Evolutionary conservation across 176 grass and related monocot species (phyloP).

Genomic region (Carex myosuroides): DNA sequence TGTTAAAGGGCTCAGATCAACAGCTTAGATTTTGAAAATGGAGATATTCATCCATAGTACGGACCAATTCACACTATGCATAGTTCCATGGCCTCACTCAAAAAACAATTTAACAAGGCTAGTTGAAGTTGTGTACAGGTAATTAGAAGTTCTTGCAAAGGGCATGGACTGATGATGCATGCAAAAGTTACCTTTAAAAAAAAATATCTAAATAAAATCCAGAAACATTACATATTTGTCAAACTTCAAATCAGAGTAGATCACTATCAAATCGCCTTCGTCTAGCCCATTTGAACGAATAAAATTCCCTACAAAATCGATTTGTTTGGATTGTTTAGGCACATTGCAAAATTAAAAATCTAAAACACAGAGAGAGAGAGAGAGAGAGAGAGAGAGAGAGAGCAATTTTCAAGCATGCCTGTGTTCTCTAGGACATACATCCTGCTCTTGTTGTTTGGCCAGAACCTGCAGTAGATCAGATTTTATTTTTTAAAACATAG

Average conservation of each 20-base stretch:
- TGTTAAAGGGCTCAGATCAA: too few species aligned
- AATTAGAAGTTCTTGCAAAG: background rate
- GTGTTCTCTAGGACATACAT: conserved; percentile 99
- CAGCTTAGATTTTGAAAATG: too few species aligned
- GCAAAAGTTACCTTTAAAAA: background rate
- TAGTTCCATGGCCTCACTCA: too few species aligned
- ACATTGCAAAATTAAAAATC: background rate
- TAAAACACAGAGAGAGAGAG: background rate
- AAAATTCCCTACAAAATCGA: conserved; percentile 52
- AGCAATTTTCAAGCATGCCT: conserved; percentile 27
- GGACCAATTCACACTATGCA: too few species aligned
- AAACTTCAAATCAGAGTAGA: conserved; percentile 77
- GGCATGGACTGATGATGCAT: background rate
- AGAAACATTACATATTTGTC: conserved; percentile 73
- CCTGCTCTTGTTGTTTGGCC: conserved; percentile 99
- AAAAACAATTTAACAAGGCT: background rate
- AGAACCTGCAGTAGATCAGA: conserved; percentile 44
- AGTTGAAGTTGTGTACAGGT: background rate
- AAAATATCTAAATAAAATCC: background rate
- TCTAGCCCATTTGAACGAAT: conserved; percentile 64
- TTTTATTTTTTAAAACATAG: background rate
- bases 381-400: background rate
- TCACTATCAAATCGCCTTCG: conserved; percentile 85
- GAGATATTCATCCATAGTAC: too few species aligned
- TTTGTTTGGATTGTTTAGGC: background rate